A percentile compares a stretch with the other conserved stretches of the same genome.
These are phyloP conservation scores for Beta macrorhiza DNA, from an alignment of 179 eudicot genomes.

Conservation along the genomic window DNA sequence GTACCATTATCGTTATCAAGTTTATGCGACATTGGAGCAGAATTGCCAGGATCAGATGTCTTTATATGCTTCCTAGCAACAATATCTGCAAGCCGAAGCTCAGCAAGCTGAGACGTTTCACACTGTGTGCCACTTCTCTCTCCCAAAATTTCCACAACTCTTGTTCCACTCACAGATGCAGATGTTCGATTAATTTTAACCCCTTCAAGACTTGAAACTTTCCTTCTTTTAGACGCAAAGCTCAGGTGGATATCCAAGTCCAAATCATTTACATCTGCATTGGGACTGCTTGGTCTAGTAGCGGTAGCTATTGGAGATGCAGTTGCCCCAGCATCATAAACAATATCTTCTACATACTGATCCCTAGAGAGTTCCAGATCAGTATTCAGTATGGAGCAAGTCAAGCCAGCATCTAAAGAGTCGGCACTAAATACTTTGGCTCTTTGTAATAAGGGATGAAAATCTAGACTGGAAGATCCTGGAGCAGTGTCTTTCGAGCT, in stretches of 20 bases:
- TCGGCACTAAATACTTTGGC: conserved; percentile 33
- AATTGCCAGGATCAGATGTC: conserved; percentile 26
- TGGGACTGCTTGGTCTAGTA: conserved; percentile 35
- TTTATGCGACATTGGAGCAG: conserved; percentile 28
- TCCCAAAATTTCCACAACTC: conserved; percentile 20
- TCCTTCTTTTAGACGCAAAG: conserved; percentile 47
- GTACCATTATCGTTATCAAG: conserved; percentile 25
- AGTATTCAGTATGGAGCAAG: conserved; percentile 31
- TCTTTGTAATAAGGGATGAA: conserved; percentile 89
- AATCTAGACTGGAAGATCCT: conserved; percentile 54
- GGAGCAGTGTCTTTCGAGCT: conserved; percentile 37
- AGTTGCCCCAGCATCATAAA: conserved; percentile 30
- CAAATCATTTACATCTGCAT: conserved; percentile 45
- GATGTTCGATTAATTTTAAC: conserved; percentile 15
- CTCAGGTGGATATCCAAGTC: conserved; percentile 79
- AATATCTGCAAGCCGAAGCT: conserved; percentile 23
- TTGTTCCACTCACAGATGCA: conserved; percentile 24
- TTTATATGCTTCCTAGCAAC: conserved; percentile 22
- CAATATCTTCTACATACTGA: conserved; percentile 29
- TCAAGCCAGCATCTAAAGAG: conserved; percentile 28
- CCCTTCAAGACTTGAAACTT: conserved; percentile 30
- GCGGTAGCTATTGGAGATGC: conserved; percentile 32
- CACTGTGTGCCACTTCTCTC: conserved; percentile 11
- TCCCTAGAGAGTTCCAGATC: conserved; percentile 47
- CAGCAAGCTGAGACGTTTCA: conserved; percentile 17